A percentile compares a stretch with the other conserved stretches of the same genome.
phyloP scores from a whole-genome alignment of 108 stramenopile genomes.

The Epithemia pelagica region DNA sequence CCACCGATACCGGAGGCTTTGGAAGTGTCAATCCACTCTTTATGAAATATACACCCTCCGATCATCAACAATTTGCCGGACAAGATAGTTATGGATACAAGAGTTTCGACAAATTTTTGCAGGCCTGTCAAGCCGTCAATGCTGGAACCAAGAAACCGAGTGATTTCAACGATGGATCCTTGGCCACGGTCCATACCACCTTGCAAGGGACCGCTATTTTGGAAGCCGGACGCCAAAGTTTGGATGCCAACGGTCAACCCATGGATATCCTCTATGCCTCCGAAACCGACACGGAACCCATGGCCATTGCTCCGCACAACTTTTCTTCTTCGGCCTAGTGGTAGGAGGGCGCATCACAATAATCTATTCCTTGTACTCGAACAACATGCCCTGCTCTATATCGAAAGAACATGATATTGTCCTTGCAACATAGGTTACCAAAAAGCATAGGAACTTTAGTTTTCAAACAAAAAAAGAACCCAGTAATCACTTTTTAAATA shows the following conservation, averaged over 20 bases:
- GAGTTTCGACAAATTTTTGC: conserved; percentile 83
- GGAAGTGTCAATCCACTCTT: conserved; percentile 96
- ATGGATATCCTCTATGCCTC: conserved; percentile 87
- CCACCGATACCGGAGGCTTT: conserved; percentile 82
- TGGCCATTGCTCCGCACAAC: conserved; percentile 52
- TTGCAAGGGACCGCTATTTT: conserved; percentile 96
- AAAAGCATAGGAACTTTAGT: no score
- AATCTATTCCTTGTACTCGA: no score
- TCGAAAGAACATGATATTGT: no score
- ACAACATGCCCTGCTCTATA: no score
- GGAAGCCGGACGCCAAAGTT: conserved; percentile 90
- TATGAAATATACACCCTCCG: conserved; percentile 98
- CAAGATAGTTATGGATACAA: conserved; percentile 95
- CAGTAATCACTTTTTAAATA: no score
- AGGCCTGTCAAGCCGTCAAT: conserved; percentile 58
- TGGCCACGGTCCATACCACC: conserved; percentile 92
- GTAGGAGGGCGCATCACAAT: no score
- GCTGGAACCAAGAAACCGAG: conserved; percentile 47
- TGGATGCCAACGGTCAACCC: conserved; percentile 81
- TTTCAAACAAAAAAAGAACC: no score
- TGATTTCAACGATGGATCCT: conserved; percentile 83
- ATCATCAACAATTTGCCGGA: conserved; percentile 86
- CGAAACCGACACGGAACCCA: conserved; percentile 39
- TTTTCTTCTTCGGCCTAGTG: no score
- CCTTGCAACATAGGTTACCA: no score